Percentiles rank a stretch among this genome's conserved stretches.
Evolutionary conservation across 495 filamentous ascomycete genomes (phyloP).

Genomic region (Amorphotheca resinae): DNA sequence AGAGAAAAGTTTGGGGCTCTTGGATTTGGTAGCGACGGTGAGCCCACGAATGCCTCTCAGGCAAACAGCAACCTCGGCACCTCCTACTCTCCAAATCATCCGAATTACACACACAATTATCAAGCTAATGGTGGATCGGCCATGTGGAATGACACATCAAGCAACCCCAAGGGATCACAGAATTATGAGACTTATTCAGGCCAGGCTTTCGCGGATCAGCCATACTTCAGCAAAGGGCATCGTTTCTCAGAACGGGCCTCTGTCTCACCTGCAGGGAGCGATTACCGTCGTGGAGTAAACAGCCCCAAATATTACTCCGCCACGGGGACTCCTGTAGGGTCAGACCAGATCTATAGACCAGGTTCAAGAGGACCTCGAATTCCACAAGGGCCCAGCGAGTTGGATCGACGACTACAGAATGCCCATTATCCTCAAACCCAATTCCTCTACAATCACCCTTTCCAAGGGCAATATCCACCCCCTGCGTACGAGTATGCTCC

Average conservation of each 20-base stretch:
- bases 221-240: slow-evolving; percentile 20
- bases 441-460: slow-evolving; percentile 22
- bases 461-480: slow-evolving; percentile 18
- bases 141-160: slow-evolving; percentile 15
- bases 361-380: slow-evolving; percentile 13
- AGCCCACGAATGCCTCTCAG: slow-evolving; percentile 7
- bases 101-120: slow-evolving; percentile 9
- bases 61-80: slow-evolving; percentile 1
- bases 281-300: slow-evolving; percentile 36
- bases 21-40: slow-evolving; percentile 9
- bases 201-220: slow-evolving; percentile 18
- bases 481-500: slow-evolving; percentile 28
- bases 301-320: slow-evolving; percentile 42
- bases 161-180: slow-evolving; percentile 6
- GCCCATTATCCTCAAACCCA: slow-evolving; percentile 28
- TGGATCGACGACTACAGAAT: slow-evolving; percentile 19
- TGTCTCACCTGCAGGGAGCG: slow-evolving; percentile 42
- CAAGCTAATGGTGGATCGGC: slow-evolving; percentile 3
- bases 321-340: slow-evolving; percentile 22
- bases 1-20: slow-evolving; percentile 17
- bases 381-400: slow-evolving; percentile 13
- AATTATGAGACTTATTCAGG: slow-evolving; percentile 11
- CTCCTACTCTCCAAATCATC: slow-evolving; percentile 12
- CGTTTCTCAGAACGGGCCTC: slow-evolving; percentile 23
- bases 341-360: slow-evolving; percentile 15